These are phyloP conservation scores for Pulveroboletus sp. DNA, from an alignment of 768 basidiomycete species.

Conservation along the genomic window DNA sequence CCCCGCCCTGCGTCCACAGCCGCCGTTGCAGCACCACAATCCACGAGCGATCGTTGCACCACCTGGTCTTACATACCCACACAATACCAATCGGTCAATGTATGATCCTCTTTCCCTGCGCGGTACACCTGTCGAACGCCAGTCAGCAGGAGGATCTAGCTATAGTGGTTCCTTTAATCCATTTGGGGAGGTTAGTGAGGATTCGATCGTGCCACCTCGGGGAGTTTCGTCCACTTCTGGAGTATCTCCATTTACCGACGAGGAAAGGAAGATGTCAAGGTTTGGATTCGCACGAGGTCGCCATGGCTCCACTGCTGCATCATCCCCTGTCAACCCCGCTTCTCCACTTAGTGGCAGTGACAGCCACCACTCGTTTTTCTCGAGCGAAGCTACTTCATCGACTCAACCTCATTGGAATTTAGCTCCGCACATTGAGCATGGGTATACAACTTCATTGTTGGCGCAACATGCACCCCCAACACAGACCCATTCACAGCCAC, in stretches of 20 bases:
- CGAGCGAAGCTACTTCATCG: constrained; percentile 34
- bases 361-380: constrained; percentile 46
- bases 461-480: constrained; percentile 41
- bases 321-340: constrained; percentile 54
- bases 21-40: constrained; percentile 18
- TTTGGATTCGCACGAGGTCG: constrained; percentile 78
- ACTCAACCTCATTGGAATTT: constrained; percentile 43
- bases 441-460: constrained; percentile 45
- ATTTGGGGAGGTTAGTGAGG: constrained; percentile 60
- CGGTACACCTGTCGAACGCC: constrained; percentile 41
- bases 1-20: constrained; percentile 48
- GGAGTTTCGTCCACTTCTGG: constrained; percentile 29
- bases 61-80: constrained; percentile 50
- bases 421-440: constrained; percentile 38
- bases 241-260: constrained; percentile 49
- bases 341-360: constrained; percentile 53
- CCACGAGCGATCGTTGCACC: constrained; percentile 40
- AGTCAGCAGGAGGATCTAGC: constrained; percentile 41
- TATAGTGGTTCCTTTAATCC: constrained; percentile 81
- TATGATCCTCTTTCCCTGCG: constrained; percentile 49
- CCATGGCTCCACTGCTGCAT: constrained; percentile 52
- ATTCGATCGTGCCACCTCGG: constrained; percentile 31
- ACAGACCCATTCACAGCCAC: constrained; percentile 32
- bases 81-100: constrained; percentile 44
- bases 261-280: constrained; percentile 63